Evolutionary conservation across 2,329 filamentous ascomycete genomes (phyloP).

Genomic region (Clarireedia sp.): DNA sequence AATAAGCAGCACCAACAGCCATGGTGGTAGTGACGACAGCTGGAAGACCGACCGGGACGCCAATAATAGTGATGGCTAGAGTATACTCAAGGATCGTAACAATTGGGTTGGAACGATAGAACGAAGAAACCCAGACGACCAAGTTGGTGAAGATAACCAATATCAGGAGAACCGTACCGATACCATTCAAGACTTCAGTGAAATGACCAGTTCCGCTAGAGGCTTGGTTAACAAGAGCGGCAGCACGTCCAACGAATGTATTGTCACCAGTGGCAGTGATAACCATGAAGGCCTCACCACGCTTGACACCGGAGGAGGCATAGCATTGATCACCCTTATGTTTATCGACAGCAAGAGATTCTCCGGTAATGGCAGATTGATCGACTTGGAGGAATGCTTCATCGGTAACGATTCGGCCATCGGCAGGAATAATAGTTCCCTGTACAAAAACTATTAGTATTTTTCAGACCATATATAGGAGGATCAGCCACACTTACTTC

Average conservation of each 20-base stretch:
- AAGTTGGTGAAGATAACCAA: slow-evolving; percentile 75
- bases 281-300: slow-evolving; percentile 77
- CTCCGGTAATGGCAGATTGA: slow-evolving; percentile 85
- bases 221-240: slow-evolving; percentile 74
- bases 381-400: slow-evolving; percentile 83
- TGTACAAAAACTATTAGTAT: slow-evolving; percentile 19
- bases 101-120: slow-evolving; percentile 79
- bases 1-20: slow-evolving; percentile 85
- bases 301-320: slow-evolving; percentile 82
- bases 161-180: slow-evolving; percentile 71
- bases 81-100: slow-evolving; percentile 76
- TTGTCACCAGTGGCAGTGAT: slow-evolving; percentile 80
- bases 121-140: slow-evolving; percentile 77
- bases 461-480: neutral
- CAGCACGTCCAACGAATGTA: slow-evolving; percentile 83
- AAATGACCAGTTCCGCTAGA: slow-evolving; percentile 73
- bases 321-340: slow-evolving; percentile 74
- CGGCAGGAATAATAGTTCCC: slow-evolving; percentile 85
- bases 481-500: slow-evolving; percentile 41
- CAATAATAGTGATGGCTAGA: slow-evolving; percentile 81
- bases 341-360: slow-evolving; percentile 88
- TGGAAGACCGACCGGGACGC: slow-evolving; percentile 87
- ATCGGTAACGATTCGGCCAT: slow-evolving; percentile 78
- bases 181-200: slow-evolving; percentile 82
- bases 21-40: slow-evolving; percentile 92